Evolutionary conservation across 2,329 filamentous ascomycete genomes (phyloP), one percentile per base, ranked within the genome.

Genomic region (Amylocarpus encephaloides): DNA sequence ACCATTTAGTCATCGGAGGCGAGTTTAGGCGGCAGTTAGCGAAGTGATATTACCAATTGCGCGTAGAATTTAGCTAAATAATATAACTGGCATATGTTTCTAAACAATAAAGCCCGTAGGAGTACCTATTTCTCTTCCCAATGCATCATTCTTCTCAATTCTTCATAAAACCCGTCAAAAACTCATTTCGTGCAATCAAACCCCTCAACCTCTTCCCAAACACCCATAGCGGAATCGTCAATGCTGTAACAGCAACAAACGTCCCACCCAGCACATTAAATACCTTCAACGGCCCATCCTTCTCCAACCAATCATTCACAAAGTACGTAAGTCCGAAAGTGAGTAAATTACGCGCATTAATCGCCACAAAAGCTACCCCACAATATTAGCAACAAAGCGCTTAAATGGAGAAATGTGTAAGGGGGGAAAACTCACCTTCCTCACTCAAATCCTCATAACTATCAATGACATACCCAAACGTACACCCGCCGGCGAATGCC

Each of bases 321-420:
- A 72, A 71, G 43, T 70, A 70, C 9, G 65, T 67, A 48, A 71
- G 69, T 1, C 67, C 68, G 43, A 70, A 72, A 47, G 71, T 68
- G n/a, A 72, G 50, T 32, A 72, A 63, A 53, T 73, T 72, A 11
- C 55, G 52, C 15, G 55, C 50, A 40, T 58, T 59, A 34, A 58
- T 53, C 11, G 58, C 56, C n/a, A 58, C 52, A 30, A 59, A 56
- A 6, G 53, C 55, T 59, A 26, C 16, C 36, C n/a, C 29, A 19
- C 22, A 26, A 4, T 34, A 15, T 51, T 39, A 53, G 49, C 30
- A 43, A 22, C 40, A 5, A 15, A 29, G 9, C 2, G 5, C 6
- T n/a, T 12, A 29, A 19, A 12, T 15, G 5, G 4, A 15, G 35
- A 42, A 15, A 7, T 6, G 32, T 12, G 5, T 19, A 39, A 11